Evolutionary conservation across 106 monocot genomes (phyloP).

Genomic region (Vanilla planifolia): DNA sequence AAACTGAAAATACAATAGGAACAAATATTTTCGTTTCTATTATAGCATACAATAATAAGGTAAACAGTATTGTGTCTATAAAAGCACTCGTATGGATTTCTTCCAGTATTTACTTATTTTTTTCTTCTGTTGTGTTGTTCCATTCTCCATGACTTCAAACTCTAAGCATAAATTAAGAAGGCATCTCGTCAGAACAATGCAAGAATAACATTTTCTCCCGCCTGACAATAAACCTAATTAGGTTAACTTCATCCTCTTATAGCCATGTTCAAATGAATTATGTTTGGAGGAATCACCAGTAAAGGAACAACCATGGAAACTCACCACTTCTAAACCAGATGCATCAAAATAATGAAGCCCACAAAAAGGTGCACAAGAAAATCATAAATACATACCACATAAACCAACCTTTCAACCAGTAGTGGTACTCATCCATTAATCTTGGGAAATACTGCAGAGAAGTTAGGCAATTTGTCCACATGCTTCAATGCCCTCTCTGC

Average conservation of each 20-base stretch:
- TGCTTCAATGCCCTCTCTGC: constrained; percentile 84
- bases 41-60: no score
- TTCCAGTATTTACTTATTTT: no score
- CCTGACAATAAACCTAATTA: not conserved
- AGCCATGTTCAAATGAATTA: not conserved
- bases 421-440: constrained; percentile 15
- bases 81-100: no score
- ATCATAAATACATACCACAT: constrained; percentile 9
- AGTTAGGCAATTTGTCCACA: constrained; percentile 81
- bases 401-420: not conserved
- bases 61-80: no score
- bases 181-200: not conserved
- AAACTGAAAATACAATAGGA: no score
- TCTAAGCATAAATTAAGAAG: no score
- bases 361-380: not conserved
- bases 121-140: no score
- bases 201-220: not conserved
- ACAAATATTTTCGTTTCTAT: no score
- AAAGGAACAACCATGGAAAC: not conserved
- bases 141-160: no score
- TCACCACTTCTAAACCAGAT: not conserved
- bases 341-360: constrained; percentile 4
- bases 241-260: not conserved
- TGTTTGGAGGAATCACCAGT: constrained; percentile 4
- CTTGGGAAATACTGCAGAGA: constrained; percentile 78